phyloP scores from a whole-genome alignment of 768 basidiomycete species.

The Rhodotorula kratochvilovae region DNA sequence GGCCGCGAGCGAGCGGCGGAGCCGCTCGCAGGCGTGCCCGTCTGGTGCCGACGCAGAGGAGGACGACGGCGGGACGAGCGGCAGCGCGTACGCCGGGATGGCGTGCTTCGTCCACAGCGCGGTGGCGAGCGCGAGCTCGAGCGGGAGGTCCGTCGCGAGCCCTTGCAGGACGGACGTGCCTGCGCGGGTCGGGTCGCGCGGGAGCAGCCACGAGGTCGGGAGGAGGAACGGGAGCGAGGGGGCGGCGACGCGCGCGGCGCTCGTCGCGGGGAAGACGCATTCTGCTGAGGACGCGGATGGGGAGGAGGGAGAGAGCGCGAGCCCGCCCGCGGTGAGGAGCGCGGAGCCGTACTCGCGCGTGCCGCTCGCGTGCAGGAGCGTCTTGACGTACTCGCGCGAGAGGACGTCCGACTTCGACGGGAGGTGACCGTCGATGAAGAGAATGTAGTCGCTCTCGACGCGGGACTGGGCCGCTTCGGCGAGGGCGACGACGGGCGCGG shows the following conservation, averaged over 20 bases:
- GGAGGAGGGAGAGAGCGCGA: slow-evolving; percentile 8
- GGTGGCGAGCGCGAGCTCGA: slow-evolving; percentile 15
- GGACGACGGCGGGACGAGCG: not conserved
- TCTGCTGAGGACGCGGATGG: not conserved
- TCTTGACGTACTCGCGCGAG: slow-evolving; percentile 1
- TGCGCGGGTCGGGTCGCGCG: not conserved
- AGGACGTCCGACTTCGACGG: not conserved
- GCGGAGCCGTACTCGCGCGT: slow-evolving; percentile 18
- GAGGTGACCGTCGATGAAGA: slow-evolving; percentile 28
- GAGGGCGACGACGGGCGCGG: slow-evolving; percentile 5
- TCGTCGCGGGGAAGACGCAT: not conserved
- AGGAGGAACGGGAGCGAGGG: slow-evolving; percentile 31
- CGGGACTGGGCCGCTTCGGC: not conserved
- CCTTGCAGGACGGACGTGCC: slow-evolving; percentile 26
- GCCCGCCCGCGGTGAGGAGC: slow-evolving; percentile 26
- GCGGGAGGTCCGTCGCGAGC: slow-evolving; percentile 4
- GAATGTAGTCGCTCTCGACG: slow-evolving; percentile 1
- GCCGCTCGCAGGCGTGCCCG: slow-evolving; percentile 12
- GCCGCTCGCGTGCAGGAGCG: slow-evolving; percentile 28
- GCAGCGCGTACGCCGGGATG: slow-evolving; percentile 26
- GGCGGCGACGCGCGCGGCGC: slow-evolving; percentile 1
- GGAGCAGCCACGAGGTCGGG: slow-evolving; percentile 26
- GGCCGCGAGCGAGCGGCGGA: not conserved
- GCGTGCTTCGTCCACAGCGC: slow-evolving; percentile 28
- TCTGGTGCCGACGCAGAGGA: not conserved